Percentiles rank a stretch among this genome's conserved stretches.
Conservation (phyloP, 2,329 filamentous ascomycete species). For the Apiospora kogelbergensis region DNA sequence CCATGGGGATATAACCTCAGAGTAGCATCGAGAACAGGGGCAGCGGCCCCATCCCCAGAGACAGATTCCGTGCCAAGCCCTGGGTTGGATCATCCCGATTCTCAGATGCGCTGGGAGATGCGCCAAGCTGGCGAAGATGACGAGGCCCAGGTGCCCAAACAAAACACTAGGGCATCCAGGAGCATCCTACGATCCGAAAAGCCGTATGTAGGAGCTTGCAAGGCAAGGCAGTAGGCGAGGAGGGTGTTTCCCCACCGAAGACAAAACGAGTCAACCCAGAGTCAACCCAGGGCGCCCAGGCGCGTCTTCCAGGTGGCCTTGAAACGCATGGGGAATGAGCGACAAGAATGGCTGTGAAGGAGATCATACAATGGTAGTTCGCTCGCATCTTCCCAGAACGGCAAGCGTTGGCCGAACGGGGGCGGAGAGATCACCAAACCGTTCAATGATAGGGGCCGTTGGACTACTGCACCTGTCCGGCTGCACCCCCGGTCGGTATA, state of each 20-base stretch:
- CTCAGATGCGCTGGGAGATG: not conserved
- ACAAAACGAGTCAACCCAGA: not conserved
- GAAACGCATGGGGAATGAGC: not conserved
- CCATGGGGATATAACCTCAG: not conserved
- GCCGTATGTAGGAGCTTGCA: not conserved
- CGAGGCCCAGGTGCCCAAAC: not conserved
- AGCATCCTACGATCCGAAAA: not conserved
- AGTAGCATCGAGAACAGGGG: not conserved
- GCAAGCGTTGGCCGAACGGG: not conserved
- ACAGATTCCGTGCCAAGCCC: not conserved
- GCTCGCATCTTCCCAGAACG: not conserved
- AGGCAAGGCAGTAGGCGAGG: no score
- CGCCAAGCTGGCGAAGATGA: not conserved
- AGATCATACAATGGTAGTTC: conserved; percentile 3
- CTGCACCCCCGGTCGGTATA: not conserved
- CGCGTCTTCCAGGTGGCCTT: not conserved
- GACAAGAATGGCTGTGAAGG: conserved; percentile 1
- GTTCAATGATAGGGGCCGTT: not conserved
- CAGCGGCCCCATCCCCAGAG: not conserved
- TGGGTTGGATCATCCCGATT: not conserved
- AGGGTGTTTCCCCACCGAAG: not conserved
- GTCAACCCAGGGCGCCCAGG: not conserved
- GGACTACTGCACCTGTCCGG: not conserved
- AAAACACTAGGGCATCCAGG: not conserved
- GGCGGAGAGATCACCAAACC: not conserved